Base-by-base conservation (phyloP, 106 monocot species). In the Alisma plantagoaquatica region DNA sequence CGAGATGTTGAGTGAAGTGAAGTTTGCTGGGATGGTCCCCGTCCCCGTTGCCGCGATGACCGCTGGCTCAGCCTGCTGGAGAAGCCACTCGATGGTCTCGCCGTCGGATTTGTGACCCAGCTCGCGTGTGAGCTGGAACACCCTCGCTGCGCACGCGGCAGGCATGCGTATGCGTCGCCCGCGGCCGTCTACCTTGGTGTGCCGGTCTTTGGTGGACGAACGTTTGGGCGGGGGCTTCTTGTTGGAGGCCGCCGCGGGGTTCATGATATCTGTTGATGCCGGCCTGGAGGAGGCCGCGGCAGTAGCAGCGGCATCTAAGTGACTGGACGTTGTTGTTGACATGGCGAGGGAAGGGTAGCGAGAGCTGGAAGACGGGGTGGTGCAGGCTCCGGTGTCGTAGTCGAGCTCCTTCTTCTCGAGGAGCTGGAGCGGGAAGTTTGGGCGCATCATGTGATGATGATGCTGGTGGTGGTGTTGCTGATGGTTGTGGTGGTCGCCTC, bases 111-210 rank as follows among this genome's bases (percentile, higher is more conserved):
- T n/a, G n/a, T n/a, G n/a, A n/a, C n/a, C n/a, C n/a, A n/a, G n/a
- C n/a, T n/a, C n/a, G n/a, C n/a, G n/a, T n/a, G n/a, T n/a, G n/a
- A n/a, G n/a, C n/a, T n/a, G n/a, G 66, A 83, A 83, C 27, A 85
- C 75, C 2, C 84, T 49, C 8, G 84, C 84, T 1, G 84, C 84
- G 69, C 84, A 85, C 22, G 70, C 25, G 29, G 76, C 76, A 3
- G 84, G 79, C 75, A 79, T 85, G 57, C 84, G 79, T 63, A 85
- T 85, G 51, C 84, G 70, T 17, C 84, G 72, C 2, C 84, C 84
- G 0, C 84, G 68, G 24, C 84, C 84, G 32, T 85, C 79, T 4
- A 85, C 84, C 65, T 85, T 85, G 33, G 79, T 85, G 72, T 85
- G 84, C 16, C 84, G 75, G 53, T 85, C 84, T 62, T 80, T 85